Percentiles rank a stretch among this genome's conserved stretches.
Evolutionary conservation across 345 rosid species (phyloP).

Genomic region (Psidium friedrichsthalianum): DNA sequence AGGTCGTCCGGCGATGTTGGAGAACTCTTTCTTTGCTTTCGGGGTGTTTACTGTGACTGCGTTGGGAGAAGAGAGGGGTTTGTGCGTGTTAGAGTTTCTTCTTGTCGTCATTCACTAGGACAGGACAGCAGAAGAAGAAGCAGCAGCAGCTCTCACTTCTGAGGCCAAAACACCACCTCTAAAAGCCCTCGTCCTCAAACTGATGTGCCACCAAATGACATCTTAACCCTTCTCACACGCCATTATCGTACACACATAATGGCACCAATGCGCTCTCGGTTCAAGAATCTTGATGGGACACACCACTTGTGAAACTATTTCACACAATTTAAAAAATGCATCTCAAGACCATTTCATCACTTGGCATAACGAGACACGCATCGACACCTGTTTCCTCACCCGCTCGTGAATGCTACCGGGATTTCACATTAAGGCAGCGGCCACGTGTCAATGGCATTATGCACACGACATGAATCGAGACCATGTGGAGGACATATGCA

Average conservation of each 20-base stretch:
- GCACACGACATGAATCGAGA: rapidly evolving
- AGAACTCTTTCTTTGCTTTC: conserved; percentile 24
- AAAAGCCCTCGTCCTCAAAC: background rate
- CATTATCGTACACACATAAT: background rate
- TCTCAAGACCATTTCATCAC: too few relatives aligned
- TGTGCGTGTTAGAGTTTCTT: too few relatives aligned
- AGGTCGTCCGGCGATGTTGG: conserved; percentile 16
- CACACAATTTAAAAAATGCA: too few relatives aligned
- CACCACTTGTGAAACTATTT: too few relatives aligned
- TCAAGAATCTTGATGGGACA: too few relatives aligned
- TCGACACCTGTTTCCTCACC: background rate
- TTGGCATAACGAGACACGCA: too few relatives aligned
- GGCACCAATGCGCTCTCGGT: background rate
- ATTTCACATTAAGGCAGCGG: background rate
- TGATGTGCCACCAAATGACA: background rate
- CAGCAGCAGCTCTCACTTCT: background rate
- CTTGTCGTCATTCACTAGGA: background rate
- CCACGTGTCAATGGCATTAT: background rate
- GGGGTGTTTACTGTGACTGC: too few relatives aligned
- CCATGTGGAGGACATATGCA: background rate
- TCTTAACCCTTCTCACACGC: background rate
- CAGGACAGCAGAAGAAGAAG: background rate
- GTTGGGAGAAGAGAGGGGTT: too few relatives aligned
- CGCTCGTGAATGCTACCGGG: rapidly evolving
- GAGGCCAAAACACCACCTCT: background rate